Conservation (phyloP, 305 asterid species). For the Fraxinus greggii region DNA sequence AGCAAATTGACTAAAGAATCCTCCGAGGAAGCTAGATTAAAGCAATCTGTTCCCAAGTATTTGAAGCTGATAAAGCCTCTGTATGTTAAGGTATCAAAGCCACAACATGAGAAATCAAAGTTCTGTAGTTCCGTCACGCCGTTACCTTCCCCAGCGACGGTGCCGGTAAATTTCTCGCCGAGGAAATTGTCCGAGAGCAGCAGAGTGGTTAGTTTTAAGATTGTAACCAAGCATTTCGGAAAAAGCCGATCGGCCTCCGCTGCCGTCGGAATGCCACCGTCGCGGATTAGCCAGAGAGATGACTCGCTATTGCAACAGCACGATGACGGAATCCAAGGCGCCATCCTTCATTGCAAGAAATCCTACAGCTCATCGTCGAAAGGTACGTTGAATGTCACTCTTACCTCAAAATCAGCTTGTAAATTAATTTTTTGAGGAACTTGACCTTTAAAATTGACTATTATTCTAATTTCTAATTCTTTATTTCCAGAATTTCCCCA, state of each 20-base stretch:
- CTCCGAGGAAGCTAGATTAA: constrained; percentile 10
- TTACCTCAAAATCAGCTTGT: no score
- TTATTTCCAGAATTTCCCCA: constrained; percentile 30
- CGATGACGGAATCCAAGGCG: constrained; percentile 76
- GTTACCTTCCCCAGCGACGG: constrained; percentile 55
- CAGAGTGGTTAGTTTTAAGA: constrained; percentile 53
- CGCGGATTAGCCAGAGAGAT: constrained; percentile 61
- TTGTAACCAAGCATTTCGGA: constrained; percentile 50
- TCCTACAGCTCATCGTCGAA: constrained; percentile 58
- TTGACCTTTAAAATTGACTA: not conserved
- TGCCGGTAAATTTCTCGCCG: constrained; percentile 33
- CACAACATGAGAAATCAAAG: constrained; percentile 33
- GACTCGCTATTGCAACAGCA: constrained; percentile 62
- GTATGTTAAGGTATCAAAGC: constrained; percentile 32
- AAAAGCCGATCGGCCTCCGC: constrained; percentile 67
- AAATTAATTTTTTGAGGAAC: no score
- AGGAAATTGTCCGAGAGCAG: constrained; percentile 26
- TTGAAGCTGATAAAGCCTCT: constrained; percentile 42
- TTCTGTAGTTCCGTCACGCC: constrained; percentile 42
- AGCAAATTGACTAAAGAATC: constrained; percentile 33
- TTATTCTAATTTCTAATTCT: not conserved
- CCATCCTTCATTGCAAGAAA: constrained; percentile 80
- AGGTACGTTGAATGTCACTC: constrained; percentile 29
- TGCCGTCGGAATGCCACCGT: constrained; percentile 31
- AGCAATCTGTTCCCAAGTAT: constrained; percentile 26